These are phyloP conservation scores for Scheffersomyces quercinus DNA, from an alignment of 1,139 yeast species.

Conservation along the genomic window DNA sequence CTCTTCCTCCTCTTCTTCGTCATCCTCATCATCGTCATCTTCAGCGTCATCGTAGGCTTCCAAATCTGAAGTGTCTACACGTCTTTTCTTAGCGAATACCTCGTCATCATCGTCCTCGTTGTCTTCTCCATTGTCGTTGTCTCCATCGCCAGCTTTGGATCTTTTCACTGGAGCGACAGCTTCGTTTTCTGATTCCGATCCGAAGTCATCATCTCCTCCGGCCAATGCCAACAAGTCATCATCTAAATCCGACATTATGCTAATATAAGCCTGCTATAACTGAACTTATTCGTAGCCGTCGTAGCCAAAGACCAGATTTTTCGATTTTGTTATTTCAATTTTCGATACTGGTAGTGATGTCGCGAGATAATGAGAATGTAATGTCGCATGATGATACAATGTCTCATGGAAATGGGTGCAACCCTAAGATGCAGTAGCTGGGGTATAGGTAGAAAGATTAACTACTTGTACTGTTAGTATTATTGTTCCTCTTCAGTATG, in stretches of 20 bases:
- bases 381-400: no score
- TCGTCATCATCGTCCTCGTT: constrained; percentile 23
- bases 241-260: constrained; percentile 61
- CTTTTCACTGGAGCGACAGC: constrained; percentile 19
- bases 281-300: no score
- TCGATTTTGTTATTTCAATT: no score
- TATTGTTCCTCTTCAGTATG: no score
- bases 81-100: constrained; percentile 13
- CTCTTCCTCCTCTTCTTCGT: constrained; percentile 23
- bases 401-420: no score
- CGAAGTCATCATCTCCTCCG: constrained; percentile 57
- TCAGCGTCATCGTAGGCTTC: constrained; percentile 39
- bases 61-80: constrained; percentile 10
- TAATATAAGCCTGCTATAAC: no score
- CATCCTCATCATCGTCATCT: constrained; percentile 35
- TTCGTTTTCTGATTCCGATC: constrained; percentile 31
- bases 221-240: constrained; percentile 92
- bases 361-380: no score
- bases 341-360: no score
- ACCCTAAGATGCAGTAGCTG: no score
- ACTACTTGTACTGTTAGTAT: no score
- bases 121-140: constrained; percentile 17
- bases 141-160: constrained; percentile 12
- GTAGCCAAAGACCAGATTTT: no score
- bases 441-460: no score